Conservation (phyloP, 768 basidiomycete species). For the Rickenella mellea region DNA sequence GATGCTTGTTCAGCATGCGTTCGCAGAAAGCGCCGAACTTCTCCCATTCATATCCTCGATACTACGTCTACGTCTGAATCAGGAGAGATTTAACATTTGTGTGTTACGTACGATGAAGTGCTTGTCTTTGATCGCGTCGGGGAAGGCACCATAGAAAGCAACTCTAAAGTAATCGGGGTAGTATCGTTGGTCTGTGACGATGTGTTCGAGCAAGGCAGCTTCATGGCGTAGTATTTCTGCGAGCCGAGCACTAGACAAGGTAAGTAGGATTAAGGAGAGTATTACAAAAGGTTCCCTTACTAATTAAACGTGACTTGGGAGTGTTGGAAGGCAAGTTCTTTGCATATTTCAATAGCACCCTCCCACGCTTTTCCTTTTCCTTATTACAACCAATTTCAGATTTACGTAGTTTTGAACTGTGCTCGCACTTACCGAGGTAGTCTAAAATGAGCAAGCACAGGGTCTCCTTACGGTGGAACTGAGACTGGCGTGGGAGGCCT, state of each 20-base stretch:
- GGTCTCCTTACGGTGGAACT: conserved; percentile 91
- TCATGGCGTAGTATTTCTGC: conserved; percentile 83
- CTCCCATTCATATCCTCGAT: conserved; percentile 94
- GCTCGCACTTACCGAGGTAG: conserved; percentile 58
- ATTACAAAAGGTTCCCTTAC: conserved; percentile 30
- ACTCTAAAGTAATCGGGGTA: conserved; percentile 93
- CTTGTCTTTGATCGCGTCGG: conserved; percentile 74
- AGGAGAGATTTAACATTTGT: background rate
- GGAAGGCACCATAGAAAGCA: conserved; percentile 89
- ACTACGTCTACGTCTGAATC: conserved; percentile 33
- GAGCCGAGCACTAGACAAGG: conserved; percentile 49
- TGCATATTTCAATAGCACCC: conserved; percentile 85
- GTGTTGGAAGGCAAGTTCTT: conserved; percentile 85
- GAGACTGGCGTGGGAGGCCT: conserved; percentile 82
- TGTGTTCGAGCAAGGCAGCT: conserved; percentile 80
- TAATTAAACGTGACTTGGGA: conserved; percentile 86
- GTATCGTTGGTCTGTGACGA: conserved; percentile 72
- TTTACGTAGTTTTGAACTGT: no score
- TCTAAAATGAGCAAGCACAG: conserved; percentile 88
- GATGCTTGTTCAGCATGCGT: conserved; percentile 84
- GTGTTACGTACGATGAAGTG: conserved; percentile 69
- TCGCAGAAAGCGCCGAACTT: conserved; percentile 86
- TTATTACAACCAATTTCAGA: conserved; percentile 21
- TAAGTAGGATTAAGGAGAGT: conserved; percentile 7
- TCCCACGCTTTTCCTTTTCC: conserved; percentile 98